These are phyloP conservation scores for Nepenthes mirabilis DNA, from an alignment of 148 eudicot genomes.

Conservation along the genomic window DNA sequence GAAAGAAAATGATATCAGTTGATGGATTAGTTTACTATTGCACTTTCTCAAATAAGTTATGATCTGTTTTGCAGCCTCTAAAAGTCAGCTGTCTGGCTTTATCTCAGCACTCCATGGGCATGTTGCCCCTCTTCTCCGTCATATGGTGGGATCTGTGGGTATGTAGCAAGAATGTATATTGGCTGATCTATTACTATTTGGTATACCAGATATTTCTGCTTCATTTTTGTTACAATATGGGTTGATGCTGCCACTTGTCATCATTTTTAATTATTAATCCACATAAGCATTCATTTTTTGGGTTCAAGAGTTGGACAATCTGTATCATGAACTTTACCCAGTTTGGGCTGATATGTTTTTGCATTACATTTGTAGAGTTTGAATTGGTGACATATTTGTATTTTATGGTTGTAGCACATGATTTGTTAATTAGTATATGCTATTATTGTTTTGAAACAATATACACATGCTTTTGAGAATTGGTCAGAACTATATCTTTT, in stretches of 20 bases:
- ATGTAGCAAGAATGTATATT: constrained; percentile 10
- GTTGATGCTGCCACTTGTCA: not conserved
- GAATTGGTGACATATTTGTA: not conserved
- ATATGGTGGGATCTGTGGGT: constrained; percentile 90
- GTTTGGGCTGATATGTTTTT: not conserved
- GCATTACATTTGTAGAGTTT: not conserved
- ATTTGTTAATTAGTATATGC: not conserved
- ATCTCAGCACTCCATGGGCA: constrained; percentile 80
- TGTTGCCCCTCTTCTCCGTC: constrained; percentile 84
- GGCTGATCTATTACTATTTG: not conserved
- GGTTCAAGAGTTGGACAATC: not conserved
- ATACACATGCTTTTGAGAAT: not conserved
- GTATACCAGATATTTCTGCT: not conserved
- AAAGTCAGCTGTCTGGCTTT: constrained; percentile 64
- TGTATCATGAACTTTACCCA: not conserved
- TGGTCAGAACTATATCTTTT: not conserved
- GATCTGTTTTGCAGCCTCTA: constrained; percentile 52
- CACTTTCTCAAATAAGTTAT: not conserved
- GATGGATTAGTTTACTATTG: not conserved
- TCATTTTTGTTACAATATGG: not conserved
- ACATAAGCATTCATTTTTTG: not conserved
- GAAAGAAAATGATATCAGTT: not conserved
- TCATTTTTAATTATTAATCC: not conserved
- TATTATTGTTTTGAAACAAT: too few relatives aligned
- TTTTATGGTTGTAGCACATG: not conserved